A percentile compares a stretch with the other conserved stretches of the same genome.
Conservation (phyloP, 768 basidiomycete genomes). For the Pluteus cervinus region DNA sequence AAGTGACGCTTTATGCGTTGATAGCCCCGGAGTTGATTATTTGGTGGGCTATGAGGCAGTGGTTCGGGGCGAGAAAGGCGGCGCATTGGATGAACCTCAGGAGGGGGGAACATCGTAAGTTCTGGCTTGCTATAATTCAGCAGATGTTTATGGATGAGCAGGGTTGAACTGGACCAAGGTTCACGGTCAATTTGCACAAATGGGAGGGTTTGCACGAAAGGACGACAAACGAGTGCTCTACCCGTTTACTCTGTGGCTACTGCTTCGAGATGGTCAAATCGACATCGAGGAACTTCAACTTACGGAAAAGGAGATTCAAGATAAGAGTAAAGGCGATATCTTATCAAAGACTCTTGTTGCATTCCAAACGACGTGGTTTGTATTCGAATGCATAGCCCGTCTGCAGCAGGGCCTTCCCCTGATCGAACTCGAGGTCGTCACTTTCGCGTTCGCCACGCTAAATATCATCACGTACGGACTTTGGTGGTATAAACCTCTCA, state of each 20-base stretch:
- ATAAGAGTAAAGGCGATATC: slow-evolving; percentile 25
- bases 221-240: too few species aligned
- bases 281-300: too few species aligned
- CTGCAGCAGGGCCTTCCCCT: slow-evolving; percentile 14
- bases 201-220: slow-evolving; percentile 27
- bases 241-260: too few species aligned
- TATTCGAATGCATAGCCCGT: slow-evolving; percentile 20
- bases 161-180: slow-evolving; percentile 18
- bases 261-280: too few species aligned
- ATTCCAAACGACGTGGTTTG: slow-evolving; percentile 27
- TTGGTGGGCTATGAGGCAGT: too few species aligned
- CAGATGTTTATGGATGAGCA: too few species aligned
- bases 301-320: slow-evolving; percentile 16
- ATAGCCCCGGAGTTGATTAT: too few species aligned
- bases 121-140: too few species aligned
- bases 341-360: slow-evolving; percentile 23
- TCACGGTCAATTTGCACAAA: slow-evolving; percentile 19
- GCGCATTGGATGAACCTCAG: too few species aligned
- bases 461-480: slow-evolving; percentile 20
- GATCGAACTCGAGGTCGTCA: slow-evolving; percentile 25
- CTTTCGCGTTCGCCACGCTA: slow-evolving; percentile 22
- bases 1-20: too few species aligned
- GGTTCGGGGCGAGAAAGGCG: too few species aligned
- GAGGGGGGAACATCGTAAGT: too few species aligned
- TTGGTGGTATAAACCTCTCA: slow-evolving; percentile 30